A percentile compares a stretch with the other conserved stretches of the same genome.
Conservation (phyloP, 306 rosid species). For the Fragaria vesca region DNA sequence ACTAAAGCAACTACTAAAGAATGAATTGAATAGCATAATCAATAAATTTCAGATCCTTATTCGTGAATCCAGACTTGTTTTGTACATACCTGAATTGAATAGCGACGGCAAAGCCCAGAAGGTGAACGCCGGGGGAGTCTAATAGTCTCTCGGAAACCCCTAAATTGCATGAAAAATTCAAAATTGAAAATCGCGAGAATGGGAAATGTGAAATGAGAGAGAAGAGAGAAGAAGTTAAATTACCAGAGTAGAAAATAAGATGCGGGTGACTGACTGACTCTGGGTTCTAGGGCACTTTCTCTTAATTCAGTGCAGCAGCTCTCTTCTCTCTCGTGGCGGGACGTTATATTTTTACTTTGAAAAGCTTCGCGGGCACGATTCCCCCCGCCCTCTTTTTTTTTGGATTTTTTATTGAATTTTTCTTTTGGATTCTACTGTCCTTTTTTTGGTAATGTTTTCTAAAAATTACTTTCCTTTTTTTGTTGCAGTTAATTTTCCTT, state of each 20-base stretch:
- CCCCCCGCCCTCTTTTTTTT: too few relatives aligned
- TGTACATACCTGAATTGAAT: background rate
- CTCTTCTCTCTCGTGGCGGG: background rate
- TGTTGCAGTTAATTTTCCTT: too few relatives aligned
- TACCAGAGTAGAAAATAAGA: background rate
- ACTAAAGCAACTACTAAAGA: background rate
- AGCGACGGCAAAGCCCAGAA: background rate
- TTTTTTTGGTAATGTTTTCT: background rate
- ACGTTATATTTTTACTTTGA: background rate
- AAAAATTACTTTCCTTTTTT: too few relatives aligned
- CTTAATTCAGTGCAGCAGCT: too few relatives aligned
- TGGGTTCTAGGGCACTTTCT: background rate
- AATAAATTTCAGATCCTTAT: background rate
- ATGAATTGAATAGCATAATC: background rate
- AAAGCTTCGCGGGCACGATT: constrained; percentile 7
- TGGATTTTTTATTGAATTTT: background rate
- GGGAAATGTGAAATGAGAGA: background rate
- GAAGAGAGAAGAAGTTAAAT: background rate
- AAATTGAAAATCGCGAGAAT: background rate
- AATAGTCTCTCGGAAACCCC: background rate
- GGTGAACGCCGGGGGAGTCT: background rate
- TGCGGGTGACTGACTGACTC: background rate
- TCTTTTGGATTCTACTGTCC: background rate
- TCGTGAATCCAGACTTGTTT: background rate
- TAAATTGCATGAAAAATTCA: background rate